A percentile compares a stretch with the other conserved stretches of the same genome.
phyloP scores from a whole-genome alignment of 768 basidiomycete genomes.

The Amanita inopinata region DNA sequence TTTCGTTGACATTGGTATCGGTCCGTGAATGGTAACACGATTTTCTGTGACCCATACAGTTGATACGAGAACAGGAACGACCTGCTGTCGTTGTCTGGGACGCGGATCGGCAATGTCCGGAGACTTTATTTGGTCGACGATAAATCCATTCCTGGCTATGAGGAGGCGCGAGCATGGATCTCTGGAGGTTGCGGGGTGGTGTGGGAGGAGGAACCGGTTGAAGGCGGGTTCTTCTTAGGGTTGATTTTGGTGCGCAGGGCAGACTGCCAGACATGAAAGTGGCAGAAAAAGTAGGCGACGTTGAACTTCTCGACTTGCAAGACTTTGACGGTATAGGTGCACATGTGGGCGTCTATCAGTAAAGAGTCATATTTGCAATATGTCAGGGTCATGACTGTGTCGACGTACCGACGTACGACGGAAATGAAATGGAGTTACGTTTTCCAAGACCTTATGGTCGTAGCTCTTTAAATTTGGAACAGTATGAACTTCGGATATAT shows the following conservation, averaged over 20 bases:
- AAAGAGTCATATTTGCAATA: conserved; percentile 1
- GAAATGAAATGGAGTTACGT: conserved; percentile 2
- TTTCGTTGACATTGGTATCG: background rate
- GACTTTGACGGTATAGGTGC: background rate
- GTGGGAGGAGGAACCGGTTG: conserved; percentile 16
- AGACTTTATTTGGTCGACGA: conserved; percentile 29
- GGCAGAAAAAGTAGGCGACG: background rate
- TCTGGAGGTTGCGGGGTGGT: conserved; percentile 15
- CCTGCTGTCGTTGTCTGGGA: conserved; percentile 15
- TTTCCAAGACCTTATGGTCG: background rate
- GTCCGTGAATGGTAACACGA: background rate
- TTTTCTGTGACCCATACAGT: background rate
- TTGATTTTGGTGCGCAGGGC: background rate
- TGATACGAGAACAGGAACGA: background rate
- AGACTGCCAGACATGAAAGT: background rate
- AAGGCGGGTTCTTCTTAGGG: background rate
- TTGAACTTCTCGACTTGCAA: background rate
- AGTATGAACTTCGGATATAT: background rate
- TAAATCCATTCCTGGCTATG: conserved; percentile 41
- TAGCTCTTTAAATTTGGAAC: background rate
- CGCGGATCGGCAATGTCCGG: conserved; percentile 15
- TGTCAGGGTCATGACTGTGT: background rate
- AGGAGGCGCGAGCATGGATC: conserved; percentile 14
- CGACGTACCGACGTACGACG: conserved; percentile 2
- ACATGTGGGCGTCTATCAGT: background rate